Evolutionary conservation across 305 asterid species (phyloP), one percentile per base, ranked within the genome.

Genomic region (Rubia peregrina): DNA sequence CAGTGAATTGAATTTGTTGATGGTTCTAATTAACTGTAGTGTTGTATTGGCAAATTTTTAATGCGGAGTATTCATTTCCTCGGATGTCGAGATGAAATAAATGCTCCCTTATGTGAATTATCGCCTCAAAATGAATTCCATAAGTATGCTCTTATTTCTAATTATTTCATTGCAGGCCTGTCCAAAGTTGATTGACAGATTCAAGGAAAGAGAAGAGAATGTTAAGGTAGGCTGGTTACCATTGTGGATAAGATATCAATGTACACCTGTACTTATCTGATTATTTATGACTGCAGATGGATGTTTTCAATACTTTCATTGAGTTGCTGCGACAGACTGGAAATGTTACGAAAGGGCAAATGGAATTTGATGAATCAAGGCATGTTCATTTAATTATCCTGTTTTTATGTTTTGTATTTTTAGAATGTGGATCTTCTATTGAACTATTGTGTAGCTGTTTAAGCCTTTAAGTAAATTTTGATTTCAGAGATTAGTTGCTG

Each of bases 191-290:
- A 95, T 95, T 72, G 98, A 95, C 74, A 86, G 99, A 78, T 95
- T 95, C 81, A 95, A 86, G 85, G 99, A 95, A 85, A 86, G 99
- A 83, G 99, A 95, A 80, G 99, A 95, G 77, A 95, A 95, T 68
- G 99, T 92, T 73, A 95, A 95, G 99, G 99, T 92, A 85, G 49
- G 16, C 43, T 60, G 13, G 53, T 30, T 22, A 30, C 36, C 38
- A 14, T 17, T 22, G 66, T 73, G 53, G 43, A 22, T 60, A 49
- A 17, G 59, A 68, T 36, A 48, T 61, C 36, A 65, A 46, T 63
- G 22, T 73, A 41, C 1, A 55, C 56, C 42, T 53, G 72, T 67
- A 62, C 59, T 78, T 73, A 48, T 77, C 79, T 70, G 59, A 71
- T 65, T 19, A 68, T 16, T 42, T 72, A 48, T 82, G 22, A 43